Percentiles rank a stretch among this genome's conserved stretches.
Conservation (phyloP, 2,329 filamentous ascomycete species). For the Metarhizium album region DNA sequence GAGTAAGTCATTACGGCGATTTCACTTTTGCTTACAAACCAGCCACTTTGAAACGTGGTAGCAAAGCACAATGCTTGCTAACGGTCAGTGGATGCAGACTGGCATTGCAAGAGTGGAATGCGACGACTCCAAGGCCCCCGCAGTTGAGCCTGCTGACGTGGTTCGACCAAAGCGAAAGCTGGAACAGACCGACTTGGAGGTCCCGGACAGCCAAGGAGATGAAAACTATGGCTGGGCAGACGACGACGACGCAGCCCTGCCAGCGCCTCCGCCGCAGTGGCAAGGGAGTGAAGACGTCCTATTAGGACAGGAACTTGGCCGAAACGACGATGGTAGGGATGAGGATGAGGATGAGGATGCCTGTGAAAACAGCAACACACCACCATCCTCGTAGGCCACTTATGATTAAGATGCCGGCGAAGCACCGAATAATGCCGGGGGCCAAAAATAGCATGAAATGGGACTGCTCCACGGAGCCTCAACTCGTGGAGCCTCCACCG, state of each 20-base stretch:
- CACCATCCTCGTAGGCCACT: slow-evolving; percentile 8
- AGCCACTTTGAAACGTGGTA: slow-evolving; percentile 14
- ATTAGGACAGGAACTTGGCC: slow-evolving; percentile 35
- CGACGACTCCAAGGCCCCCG: slow-evolving; percentile 23
- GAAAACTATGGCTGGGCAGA: slow-evolving; percentile 67
- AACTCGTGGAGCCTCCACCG: not conserved
- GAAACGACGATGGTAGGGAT: slow-evolving; percentile 23
- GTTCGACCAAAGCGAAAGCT: slow-evolving; percentile 53
- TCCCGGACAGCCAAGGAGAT: slow-evolving; percentile 52
- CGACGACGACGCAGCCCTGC: slow-evolving; percentile 50
- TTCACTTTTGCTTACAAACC: slow-evolving; percentile 6
- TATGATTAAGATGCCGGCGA: slow-evolving; percentile 8
- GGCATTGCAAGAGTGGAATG: slow-evolving; percentile 32
- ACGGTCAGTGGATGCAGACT: slow-evolving; percentile 20
- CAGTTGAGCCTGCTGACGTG: slow-evolving; percentile 22
- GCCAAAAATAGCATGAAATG: slow-evolving; percentile 5
- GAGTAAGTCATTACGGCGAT: slow-evolving; percentile 23
- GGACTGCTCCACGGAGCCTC: slow-evolving; percentile 5
- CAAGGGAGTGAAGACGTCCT: slow-evolving; percentile 56
- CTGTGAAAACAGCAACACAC: slow-evolving; percentile 2
- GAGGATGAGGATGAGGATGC: slow-evolving; percentile 10
- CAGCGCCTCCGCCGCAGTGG: slow-evolving; percentile 53
- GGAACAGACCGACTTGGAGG: slow-evolving; percentile 45
- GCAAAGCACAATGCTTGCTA: not conserved
- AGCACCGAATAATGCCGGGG: slow-evolving; percentile 20